Evolutionary conservation across 1,284 basidiomycete species (phyloP).

Genomic region (Marasmius tenuissimus): DNA sequence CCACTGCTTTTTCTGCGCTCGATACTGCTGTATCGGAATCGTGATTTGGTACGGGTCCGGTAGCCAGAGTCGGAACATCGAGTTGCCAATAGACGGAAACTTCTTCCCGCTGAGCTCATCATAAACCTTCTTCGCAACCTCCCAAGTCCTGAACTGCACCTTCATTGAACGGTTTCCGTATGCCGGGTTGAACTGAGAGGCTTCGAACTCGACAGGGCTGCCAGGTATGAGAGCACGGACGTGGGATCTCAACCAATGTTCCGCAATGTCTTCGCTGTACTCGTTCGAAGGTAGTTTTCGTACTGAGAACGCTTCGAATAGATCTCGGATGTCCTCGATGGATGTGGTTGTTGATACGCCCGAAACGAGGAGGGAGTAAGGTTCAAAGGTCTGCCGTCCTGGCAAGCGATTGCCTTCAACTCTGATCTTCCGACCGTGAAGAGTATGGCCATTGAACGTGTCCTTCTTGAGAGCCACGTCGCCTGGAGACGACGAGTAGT

Average conservation of each 20-base stretch:
- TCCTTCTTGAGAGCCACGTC: conserved; percentile 26
- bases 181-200: conserved; percentile 2
- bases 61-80: conserved; percentile 33
- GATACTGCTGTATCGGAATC: conserved; percentile 47
- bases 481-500: conserved; percentile 20
- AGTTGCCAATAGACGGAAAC: conserved; percentile 26
- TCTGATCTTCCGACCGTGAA: conserved; percentile 38
- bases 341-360: conserved; percentile 25
- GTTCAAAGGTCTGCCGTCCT: conserved; percentile 18
- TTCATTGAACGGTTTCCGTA: conserved; percentile 31
- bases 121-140: conserved; percentile 39
- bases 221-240: neutral
- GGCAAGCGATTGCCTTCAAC: conserved; percentile 40
- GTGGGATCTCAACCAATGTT: neutral
- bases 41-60: conserved; percentile 46
- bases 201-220: neutral
- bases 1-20: conserved; percentile 49
- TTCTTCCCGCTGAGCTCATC: conserved; percentile 27
- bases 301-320: conserved; percentile 12
- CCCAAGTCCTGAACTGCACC: conserved; percentile 45
- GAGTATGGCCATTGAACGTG: conserved; percentile 30
- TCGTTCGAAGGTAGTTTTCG: conserved; percentile 11
- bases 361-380: conserved; percentile 35
- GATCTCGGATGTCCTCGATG: conserved; percentile 15
- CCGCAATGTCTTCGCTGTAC: conserved; percentile 14